Percentiles rank a stretch among this genome's conserved stretches.
These are phyloP conservation scores for Rhynchosporium secalis DNA, from an alignment of 2,329 filamentous ascomycete species.

Conservation along the genomic window DNA sequence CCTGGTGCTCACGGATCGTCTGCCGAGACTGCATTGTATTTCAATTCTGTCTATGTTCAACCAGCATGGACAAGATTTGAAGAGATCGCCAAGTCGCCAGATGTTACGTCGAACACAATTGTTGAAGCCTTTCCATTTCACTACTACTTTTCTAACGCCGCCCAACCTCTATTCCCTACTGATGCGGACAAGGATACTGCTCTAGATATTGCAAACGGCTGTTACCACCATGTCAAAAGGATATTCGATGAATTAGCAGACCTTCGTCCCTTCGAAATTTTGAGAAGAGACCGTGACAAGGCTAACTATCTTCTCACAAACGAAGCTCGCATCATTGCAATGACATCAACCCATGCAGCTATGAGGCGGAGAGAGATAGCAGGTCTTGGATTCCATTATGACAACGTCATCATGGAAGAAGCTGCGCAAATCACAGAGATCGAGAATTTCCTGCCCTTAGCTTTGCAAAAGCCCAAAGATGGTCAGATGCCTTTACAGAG, in stretches of 20 bases:
- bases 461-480: constrained; percentile 79
- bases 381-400: constrained; percentile 90
- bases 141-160: constrained; percentile 80
- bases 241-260: constrained; percentile 92
- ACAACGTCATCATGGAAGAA: constrained; percentile 98
- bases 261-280: constrained; percentile 90
- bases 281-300: constrained; percentile 86
- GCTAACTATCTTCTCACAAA: constrained; percentile 94
- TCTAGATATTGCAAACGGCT: constrained; percentile 77
- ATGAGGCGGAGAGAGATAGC: constrained; percentile 92
- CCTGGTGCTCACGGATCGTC: constrained; percentile 95
- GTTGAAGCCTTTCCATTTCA: constrained; percentile 82
- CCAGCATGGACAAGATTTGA: constrained; percentile 87
- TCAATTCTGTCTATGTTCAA: constrained; percentile 87
- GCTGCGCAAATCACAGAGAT: constrained; percentile 97
- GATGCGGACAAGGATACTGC: constrained; percentile 64
- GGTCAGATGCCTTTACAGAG: constrained; percentile 78
- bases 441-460: constrained; percentile 92
- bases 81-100: constrained; percentile 59
- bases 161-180: constrained; percentile 77
- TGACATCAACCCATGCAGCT: constrained; percentile 97
- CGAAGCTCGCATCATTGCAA: constrained; percentile 95
- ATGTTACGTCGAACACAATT: constrained; percentile 61
- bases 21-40: constrained; percentile 95
- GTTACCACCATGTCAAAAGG: constrained; percentile 83